These are phyloP conservation scores for Cryphonectria parasitica DNA, from an alignment of 2,329 filamentous ascomycete genomes.

Conservation along the genomic window DNA sequence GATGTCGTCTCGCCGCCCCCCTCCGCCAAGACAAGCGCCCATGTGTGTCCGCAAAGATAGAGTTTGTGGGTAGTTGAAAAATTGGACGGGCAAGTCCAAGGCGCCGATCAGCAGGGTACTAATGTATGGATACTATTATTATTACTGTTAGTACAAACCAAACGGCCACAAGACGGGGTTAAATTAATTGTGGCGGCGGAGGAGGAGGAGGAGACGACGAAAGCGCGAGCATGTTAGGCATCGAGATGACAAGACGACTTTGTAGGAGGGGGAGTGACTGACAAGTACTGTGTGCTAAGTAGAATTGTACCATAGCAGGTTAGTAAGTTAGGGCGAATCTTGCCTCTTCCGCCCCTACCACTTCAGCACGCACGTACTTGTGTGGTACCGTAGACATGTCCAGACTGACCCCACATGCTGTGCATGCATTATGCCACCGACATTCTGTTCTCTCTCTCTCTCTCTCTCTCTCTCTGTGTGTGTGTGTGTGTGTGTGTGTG, in stretches of 20 bases:
- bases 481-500: background rate
- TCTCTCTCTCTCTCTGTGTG: background rate
- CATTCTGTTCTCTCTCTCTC: background rate
- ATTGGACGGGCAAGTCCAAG: background rate
- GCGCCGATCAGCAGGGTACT: background rate
- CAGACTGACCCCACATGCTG: background rate
- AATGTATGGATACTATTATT: background rate
- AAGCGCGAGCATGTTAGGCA: background rate
- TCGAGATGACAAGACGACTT: background rate
- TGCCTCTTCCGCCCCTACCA: background rate
- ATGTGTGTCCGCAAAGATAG: background rate
- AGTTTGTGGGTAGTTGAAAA: constrained; percentile 1
- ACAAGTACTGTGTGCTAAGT: background rate
- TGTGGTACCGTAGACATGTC: background rate
- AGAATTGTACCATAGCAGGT: background rate
- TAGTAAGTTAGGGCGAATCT: background rate
- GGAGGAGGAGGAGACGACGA: background rate
- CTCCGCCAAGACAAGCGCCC: background rate
- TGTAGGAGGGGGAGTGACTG: background rate
- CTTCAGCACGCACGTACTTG: background rate
- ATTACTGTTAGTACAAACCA: background rate
- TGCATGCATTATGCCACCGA: constrained; percentile 2
- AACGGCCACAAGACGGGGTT: background rate
- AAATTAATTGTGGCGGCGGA: background rate
- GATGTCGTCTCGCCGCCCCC: too few species aligned